Evolutionary conservation across 2,329 filamentous ascomycete genomes (phyloP), one percentile per base, ranked within the genome.

Genomic region (Huntiella omanensis): DNA sequence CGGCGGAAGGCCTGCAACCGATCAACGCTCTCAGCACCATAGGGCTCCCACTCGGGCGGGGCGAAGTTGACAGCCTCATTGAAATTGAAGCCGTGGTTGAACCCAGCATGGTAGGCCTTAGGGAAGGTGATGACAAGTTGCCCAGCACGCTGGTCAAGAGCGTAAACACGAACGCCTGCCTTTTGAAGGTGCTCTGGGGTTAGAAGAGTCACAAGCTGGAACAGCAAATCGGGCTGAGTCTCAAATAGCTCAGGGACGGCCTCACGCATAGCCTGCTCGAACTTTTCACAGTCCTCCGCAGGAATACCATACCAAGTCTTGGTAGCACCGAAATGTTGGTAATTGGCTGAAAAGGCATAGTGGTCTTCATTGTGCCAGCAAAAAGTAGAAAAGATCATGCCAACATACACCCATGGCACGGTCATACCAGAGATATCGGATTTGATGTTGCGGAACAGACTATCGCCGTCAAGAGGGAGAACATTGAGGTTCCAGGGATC

Each of bases 361-460:
- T 98, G 91, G 56, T 98, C 91, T 57, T 98, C 91, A 52, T 94
- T 95, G 60, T 98, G 91, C 91, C 91, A 98, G 62, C 91, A 98
- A 58, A 98, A 98, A 0, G 91, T 96, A 0, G 91, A 98, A 59
- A 98, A 98, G 35, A 93, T 92, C 91, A 98, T 98, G 51, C 91
- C 91, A 3, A 98, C 91, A 58, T 98, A 98, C 3, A 98, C 77
- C 91, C 91, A 98, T 0, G 91, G 91, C 5, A 98, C 88, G 0
- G 91, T 98, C 91, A 98, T 98, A 34, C 91, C 91, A 2, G 91
- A 96, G 45, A 98, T 92, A 57, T 98, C 91, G 0, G 88, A 85
- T 60, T 96, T 96, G 67, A 98, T 96, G 55, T 98, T 84, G 42
- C 88, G 76, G 66, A 98, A 98, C 1, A 98, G 67, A 41, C 87